Evolutionary conservation across 2,329 filamentous ascomycete species (phyloP).

Genomic region (Sporothrix globosa): DNA sequence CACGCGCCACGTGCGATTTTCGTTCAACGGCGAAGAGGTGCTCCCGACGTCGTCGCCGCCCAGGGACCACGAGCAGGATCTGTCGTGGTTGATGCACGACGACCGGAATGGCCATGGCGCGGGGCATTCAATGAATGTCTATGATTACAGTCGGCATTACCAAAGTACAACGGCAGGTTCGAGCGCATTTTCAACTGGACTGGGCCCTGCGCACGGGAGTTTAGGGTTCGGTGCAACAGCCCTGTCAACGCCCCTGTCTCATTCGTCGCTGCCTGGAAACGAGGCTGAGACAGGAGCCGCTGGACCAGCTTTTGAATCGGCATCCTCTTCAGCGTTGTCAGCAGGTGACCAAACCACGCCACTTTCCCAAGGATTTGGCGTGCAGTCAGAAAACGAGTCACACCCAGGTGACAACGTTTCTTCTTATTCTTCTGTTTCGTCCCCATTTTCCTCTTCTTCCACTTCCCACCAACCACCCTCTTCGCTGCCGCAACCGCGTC

Average conservation of each 20-base stretch:
- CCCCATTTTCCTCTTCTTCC: neutral
- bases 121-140: neutral
- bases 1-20: conserved; percentile 61
- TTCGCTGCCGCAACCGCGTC: conserved; percentile 27
- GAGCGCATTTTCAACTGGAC: neutral
- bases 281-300: conserved; percentile 15
- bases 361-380: conserved; percentile 1
- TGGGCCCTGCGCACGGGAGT: neutral
- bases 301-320: neutral
- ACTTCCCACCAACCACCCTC: neutral
- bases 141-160: conserved; percentile 18
- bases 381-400: conserved; percentile 14
- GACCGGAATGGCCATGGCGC: neutral
- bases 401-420: neutral
- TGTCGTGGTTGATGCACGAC: conserved; percentile 35
- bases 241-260: conserved; percentile 6
- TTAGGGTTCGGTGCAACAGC: neutral
- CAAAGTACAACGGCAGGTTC: conserved; percentile 10
- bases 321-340: neutral
- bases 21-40: conserved; percentile 63
- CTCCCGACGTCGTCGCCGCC: conserved; percentile 61
- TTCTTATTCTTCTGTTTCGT: neutral
- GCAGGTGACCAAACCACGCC: conserved; percentile 17
- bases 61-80: conserved; percentile 22
- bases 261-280: conserved; percentile 17